Evolutionary conservation across 192 early-diverging fungal species (phyloP), one percentile per base, ranked within the genome.

Genomic region (Rhizoclosmatium sp.): DNA sequence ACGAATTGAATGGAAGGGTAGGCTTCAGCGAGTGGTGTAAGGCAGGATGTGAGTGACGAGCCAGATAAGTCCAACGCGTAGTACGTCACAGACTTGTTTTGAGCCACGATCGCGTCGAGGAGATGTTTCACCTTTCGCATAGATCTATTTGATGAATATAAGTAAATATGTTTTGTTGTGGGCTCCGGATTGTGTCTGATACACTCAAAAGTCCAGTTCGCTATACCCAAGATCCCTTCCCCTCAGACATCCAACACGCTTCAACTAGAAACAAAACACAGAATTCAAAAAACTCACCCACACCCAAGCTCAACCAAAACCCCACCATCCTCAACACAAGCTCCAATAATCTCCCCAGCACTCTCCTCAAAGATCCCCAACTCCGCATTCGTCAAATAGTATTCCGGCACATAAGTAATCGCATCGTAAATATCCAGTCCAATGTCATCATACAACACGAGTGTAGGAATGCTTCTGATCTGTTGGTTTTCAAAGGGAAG

Each of bases 41-140:
- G 84, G 3, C 94, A 94, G 56, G 89, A 81, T 65, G 87, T 88
- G 23, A 98, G 86, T 31, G 95, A 93, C 39, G 86, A 72, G n/a
- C 92, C 89, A 71, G 94, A 93, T 31, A 98, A 90, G 78, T 98
- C 97, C 9, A 97, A 87, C 7, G 97, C 96, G 81, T 94, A 96
- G 83, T 97, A 98, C 0, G 90, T 92, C 4, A 95, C 82, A 40
- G 87, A 86, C 47, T 85, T 83, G 48, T 88, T 84, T 47, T 86
- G 87, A 65, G 81, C 69, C 68, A 93, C 88, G 14, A 98, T 89
- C 0, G 93, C 91, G 40, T 93, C 85, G 10, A 97, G 89, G 3
- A 98, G 82, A 47, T 94, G 84, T 73, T 91, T 89, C 2, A 96
- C 97, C 80, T 98, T 98, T 73, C 95, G 89, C 82, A 98, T 89